These are phyloP conservation scores for Fonticula alba DNA, from an alignment of 78 protist genomes.

Conservation along the genomic window DNA sequence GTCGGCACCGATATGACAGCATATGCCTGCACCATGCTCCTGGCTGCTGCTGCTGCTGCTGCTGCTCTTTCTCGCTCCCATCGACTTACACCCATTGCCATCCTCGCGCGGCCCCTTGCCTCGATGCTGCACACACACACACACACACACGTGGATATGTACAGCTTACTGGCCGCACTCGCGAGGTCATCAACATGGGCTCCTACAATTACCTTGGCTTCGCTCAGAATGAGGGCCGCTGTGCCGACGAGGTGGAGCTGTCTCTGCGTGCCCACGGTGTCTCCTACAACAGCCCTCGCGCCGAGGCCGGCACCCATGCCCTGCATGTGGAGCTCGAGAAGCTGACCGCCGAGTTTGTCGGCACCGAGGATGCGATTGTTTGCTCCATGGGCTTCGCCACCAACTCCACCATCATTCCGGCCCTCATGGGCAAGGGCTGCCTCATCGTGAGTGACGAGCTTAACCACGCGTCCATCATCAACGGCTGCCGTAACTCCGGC, in stretches of 20 bases:
- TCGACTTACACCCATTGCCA: neutral
- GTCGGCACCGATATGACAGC: too few species aligned
- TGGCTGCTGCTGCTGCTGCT: too few species aligned
- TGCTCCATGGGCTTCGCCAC: constrained; percentile 97
- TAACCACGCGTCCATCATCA: constrained; percentile 86
- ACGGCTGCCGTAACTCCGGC: constrained; percentile 68
- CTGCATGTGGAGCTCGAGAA: constrained; percentile 45
- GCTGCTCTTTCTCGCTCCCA: neutral
- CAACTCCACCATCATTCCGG: constrained; percentile 78
- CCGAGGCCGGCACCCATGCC: constrained; percentile 6
- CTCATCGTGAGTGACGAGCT: constrained; percentile 70
- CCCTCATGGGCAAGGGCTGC: constrained; percentile 54
- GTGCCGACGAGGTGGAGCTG: constrained; percentile 11
- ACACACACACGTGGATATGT: constrained; percentile 19
- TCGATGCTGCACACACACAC: neutral
- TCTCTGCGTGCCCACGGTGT: constrained; percentile 23
- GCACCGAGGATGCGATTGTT: constrained; percentile 53
- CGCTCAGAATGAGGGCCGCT: constrained; percentile 47
- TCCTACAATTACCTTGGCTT: constrained; percentile 96
- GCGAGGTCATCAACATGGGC: constrained; percentile 63
- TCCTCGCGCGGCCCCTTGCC: neutral
- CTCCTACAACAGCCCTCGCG: neutral
- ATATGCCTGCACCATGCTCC: too few species aligned
- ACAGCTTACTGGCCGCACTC: constrained; percentile 18
- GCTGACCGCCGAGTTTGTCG: constrained; percentile 66